Conservation (phyloP, 495 filamentous ascomycete genomes). For the Margaritispora aquatica region DNA sequence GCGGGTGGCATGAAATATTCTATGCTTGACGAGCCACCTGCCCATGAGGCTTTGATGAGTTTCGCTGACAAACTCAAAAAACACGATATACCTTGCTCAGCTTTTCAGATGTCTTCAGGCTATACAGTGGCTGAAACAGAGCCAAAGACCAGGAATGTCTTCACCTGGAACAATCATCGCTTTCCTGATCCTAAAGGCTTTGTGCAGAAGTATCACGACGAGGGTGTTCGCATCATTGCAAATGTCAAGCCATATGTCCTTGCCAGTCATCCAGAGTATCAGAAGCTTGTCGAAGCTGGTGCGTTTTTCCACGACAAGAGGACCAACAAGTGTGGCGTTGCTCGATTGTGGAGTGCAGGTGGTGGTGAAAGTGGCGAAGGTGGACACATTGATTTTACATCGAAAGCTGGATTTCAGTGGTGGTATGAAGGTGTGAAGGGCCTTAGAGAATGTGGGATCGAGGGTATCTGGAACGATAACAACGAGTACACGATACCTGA, state of each 20-base stretch:
- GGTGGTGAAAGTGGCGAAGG: slow-evolving; percentile 62
- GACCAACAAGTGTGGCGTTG: slow-evolving; percentile 44
- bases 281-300: slow-evolving; percentile 42
- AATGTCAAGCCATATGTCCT: slow-evolving; percentile 69
- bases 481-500: slow-evolving; percentile 64
- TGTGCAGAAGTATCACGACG: slow-evolving; percentile 50
- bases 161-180: slow-evolving; percentile 61
- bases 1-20: slow-evolving; percentile 66
- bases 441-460: slow-evolving; percentile 54
- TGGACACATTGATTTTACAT: slow-evolving; percentile 65
- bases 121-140: slow-evolving; percentile 61
- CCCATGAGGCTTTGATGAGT: slow-evolving; percentile 48
- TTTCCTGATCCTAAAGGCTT: slow-evolving; percentile 61
- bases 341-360: slow-evolving; percentile 62
- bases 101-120: slow-evolving; percentile 65
- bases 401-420: slow-evolving; percentile 55
- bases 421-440: slow-evolving; percentile 60
- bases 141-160: slow-evolving; percentile 63
- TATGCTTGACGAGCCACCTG: slow-evolving; percentile 56
- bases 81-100: slow-evolving; percentile 63
- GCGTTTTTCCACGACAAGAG: slow-evolving; percentile 56
- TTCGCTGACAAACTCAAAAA: slow-evolving; percentile 54
- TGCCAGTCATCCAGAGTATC: slow-evolving; percentile 55
- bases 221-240: slow-evolving; percentile 58
- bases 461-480: slow-evolving; percentile 73